These are phyloP conservation scores for Alopecurus myosuroides DNA, from an alignment of 176 grass and related monocot genomes.

Conservation along the genomic window DNA sequence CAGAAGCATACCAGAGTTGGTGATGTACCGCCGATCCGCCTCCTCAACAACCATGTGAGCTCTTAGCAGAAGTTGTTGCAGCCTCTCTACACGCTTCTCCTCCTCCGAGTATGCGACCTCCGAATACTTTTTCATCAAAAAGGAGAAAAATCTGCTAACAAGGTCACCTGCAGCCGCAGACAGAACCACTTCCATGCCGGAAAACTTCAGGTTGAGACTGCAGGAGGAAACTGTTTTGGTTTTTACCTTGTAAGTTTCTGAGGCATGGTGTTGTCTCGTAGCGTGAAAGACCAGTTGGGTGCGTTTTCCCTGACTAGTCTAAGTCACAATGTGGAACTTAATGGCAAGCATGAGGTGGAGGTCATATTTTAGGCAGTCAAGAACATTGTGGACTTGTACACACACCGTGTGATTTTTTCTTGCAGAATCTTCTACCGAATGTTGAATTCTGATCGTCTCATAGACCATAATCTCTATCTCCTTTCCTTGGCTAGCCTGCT, in stretches of 20 bases:
- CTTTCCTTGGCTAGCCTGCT: neutral
- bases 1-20: no score
- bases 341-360: neutral
- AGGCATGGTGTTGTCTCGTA: neutral
- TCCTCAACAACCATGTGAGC: no score
- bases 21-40: no score
- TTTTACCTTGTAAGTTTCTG: neutral
- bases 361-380: neutral
- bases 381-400: neutral
- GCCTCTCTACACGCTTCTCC: no score
- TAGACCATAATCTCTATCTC: no score
- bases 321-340: neutral
- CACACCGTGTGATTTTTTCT: neutral
- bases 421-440: neutral
- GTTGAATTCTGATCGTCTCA: neutral
- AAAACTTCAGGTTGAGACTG: neutral
- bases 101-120: no score
- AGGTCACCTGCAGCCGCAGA: no score
- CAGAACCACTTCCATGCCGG: no score
- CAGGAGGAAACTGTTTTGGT: neutral
- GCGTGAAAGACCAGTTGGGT: neutral
- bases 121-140: no score
- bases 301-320: neutral
- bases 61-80: no score
- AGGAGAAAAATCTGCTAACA: no score